Conservation (phyloP, 2,329 filamentous ascomycete species). For the Botryotinia narcissicola region DNA sequence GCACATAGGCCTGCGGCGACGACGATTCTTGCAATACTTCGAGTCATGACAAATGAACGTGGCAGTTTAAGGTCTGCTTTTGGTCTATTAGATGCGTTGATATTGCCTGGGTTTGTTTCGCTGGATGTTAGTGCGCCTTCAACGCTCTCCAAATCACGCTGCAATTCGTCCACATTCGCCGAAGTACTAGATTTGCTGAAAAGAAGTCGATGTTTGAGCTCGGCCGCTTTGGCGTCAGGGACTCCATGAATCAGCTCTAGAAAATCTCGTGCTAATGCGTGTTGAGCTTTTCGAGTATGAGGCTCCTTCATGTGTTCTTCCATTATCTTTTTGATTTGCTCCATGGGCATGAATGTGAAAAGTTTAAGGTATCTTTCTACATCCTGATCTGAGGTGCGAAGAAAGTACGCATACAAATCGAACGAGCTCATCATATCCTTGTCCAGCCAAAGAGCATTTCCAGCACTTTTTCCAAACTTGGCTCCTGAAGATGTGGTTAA, state of each 20-base stretch:
- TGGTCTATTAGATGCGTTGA: constrained; percentile 47
- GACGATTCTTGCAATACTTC: constrained; percentile 58
- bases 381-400: constrained; percentile 76
- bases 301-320: constrained; percentile 64
- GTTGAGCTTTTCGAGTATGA: constrained; percentile 74
- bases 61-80: constrained; percentile 59
- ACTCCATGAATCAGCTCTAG: constrained; percentile 74
- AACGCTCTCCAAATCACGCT: background rate
- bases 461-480: constrained; percentile 93
- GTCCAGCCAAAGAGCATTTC: constrained; percentile 93
- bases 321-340: constrained; percentile 67
- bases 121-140: background rate
- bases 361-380: constrained; percentile 80
- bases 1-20: constrained; percentile 56
- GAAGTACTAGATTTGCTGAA: constrained; percentile 26
- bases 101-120: background rate
- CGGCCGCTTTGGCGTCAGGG: constrained; percentile 60
- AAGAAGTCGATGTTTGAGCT: constrained; percentile 54
- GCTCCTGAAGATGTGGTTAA: constrained; percentile 79
- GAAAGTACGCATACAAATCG: constrained; percentile 88
- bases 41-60: constrained; percentile 50
- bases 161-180: constrained; percentile 26
- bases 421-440: constrained; percentile 74
- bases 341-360: constrained; percentile 81
- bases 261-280: constrained; percentile 78